Evolutionary conservation across 2,329 filamentous ascomycete species (phyloP).

Genomic region (Colletotrichum magnum): DNA sequence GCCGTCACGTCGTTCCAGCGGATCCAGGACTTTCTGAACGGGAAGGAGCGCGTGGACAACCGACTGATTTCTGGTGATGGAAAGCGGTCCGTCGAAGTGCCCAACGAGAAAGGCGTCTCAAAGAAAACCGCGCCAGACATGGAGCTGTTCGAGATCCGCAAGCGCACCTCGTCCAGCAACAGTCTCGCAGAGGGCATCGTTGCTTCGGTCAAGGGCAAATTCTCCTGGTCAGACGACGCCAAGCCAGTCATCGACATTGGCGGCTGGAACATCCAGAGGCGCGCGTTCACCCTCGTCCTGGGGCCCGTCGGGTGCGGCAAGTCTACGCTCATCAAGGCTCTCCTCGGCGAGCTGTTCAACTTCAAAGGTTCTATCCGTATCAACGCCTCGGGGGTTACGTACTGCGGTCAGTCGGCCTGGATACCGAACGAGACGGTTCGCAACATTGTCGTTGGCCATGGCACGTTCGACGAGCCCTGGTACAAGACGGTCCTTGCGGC

Average conservation of each 20-base stretch:
- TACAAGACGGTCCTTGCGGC: conserved; percentile 50
- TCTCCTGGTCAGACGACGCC: conserved; percentile 38
- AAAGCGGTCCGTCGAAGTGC: not conserved
- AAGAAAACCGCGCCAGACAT: not conserved
- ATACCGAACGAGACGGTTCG: conserved; percentile 49
- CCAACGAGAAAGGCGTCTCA: too few species aligned
- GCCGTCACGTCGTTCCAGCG: conserved; percentile 44
- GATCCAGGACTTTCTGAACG: conserved; percentile 46
- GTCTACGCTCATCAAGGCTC: conserved; percentile 49
- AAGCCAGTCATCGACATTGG: conserved; percentile 35
- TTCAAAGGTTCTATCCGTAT: conserved; percentile 40
- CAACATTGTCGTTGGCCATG: conserved; percentile 51
- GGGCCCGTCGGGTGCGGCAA: conserved; percentile 56
- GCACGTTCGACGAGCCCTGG: conserved; percentile 46
- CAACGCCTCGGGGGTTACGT: conserved; percentile 43
- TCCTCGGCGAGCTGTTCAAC: conserved; percentile 47
- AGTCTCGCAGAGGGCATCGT: not conserved
- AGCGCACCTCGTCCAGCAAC: not conserved
- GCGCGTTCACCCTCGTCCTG: conserved; percentile 46
- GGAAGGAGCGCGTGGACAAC: conserved; percentile 40
- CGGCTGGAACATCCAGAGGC: conserved; percentile 11
- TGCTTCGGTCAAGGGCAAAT: conserved; percentile 24
- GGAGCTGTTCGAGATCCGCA: conserved; percentile 6
- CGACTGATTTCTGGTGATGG: not conserved
- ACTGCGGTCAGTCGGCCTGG: conserved; percentile 48